Evolutionary conservation across 1,284 basidiomycete species (phyloP), one percentile per base, ranked within the genome.

Genomic region (Amylostereum chailletii): DNA sequence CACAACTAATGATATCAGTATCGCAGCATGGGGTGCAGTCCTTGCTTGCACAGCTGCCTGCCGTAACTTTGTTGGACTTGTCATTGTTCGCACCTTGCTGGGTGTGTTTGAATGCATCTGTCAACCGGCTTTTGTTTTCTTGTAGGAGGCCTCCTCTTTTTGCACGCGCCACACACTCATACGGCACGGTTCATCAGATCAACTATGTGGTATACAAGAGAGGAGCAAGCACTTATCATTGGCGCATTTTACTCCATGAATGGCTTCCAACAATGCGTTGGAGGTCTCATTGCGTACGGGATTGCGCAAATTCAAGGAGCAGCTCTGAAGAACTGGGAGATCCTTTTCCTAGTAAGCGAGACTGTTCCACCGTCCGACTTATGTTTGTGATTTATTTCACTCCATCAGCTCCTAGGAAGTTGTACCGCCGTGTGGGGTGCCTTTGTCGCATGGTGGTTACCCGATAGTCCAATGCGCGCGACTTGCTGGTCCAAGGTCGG

Each of bases 141-240:
- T 65, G 51, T 61, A 37, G n/a, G 42, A 45, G 56, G 47, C 26
- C n/a, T 31, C 27, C n/a, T 4, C 19, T 37, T 33, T n/a, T 30
- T 42, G 32, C 34, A 26, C 37, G 4, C 9, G 4, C 19, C 19
- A 45, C n/a, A 11, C 1, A 7, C 33, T 42, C 33, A 27, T 11
- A 8, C 3, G 3, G 47, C 31, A 41, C 11, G 10, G 36, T 46
- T 46, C 40, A 42, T 10, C 40, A 71, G 70, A 45, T 72, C 74
- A 4, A 73, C 73, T 7, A 75, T 76, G 73, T 76, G 73, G 72
- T 76, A 75, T 55, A 74, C 68, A 9, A 68, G 73, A 33, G 71
- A 71, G 31, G 74, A 76, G 53, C 75, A 77, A 53, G 71, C 70
- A 4, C 61, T 74, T n/a, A 69, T 72, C 27, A 74, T 75, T 47